These are phyloP conservation scores for Solanum habrochaites DNA, from an alignment of 257 asterid genomes.

Conservation along the genomic window DNA sequence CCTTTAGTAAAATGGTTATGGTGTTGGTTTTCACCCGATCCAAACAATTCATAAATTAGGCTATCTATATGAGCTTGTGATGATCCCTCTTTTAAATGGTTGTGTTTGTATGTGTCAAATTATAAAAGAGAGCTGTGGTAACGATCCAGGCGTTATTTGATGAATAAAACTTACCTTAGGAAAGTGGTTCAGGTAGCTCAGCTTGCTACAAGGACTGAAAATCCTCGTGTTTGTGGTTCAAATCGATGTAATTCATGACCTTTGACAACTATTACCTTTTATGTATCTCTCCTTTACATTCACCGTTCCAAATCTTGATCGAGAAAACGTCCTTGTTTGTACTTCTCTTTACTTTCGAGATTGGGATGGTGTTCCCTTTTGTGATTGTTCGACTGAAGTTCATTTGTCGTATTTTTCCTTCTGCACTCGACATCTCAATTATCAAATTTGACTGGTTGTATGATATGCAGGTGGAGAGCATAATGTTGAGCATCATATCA, in stretches of 20 bases:
- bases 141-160: neutral
- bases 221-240: neutral
- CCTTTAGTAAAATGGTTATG: neutral
- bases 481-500: slow-evolving; percentile 94
- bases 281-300: neutral
- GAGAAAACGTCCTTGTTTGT: neutral
- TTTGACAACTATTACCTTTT: neutral
- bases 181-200: neutral
- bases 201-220: neutral
- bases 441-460: slow-evolving; percentile 2
- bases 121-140: neutral
- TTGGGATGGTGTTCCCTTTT: neutral
- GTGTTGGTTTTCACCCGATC: neutral
- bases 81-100: neutral
- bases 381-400: neutral
- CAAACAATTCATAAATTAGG: neutral
- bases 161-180: neutral
- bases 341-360: neutral
- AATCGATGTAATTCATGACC: neutral
- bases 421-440: neutral
- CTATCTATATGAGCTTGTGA: neutral
- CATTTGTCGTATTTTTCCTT: neutral
- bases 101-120: neutral
- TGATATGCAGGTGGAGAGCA: slow-evolving; percentile 89
- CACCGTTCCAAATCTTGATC: neutral